Base-by-base conservation (phyloP, 2,329 filamentous ascomycete genomes). In the Pseudopyricularia javanii region DNA sequence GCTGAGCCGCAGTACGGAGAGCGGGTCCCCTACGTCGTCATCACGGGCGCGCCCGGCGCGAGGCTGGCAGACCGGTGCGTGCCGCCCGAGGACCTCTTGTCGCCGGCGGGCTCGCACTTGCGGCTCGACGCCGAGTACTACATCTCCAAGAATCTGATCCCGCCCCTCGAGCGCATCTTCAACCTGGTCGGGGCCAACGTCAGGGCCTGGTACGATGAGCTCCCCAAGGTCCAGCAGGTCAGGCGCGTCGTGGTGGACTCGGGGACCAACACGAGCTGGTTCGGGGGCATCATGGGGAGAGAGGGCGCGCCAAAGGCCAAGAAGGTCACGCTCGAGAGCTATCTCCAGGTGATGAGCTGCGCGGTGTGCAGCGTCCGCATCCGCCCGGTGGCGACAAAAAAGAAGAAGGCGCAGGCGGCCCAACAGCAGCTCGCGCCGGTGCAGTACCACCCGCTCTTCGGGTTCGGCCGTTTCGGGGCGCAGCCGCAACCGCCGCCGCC, bases 51-150 rank as follows among this genome's bases (percentile, higher is more conserved):
- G 0, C 93, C 93, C 0, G 89, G 90, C 0, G 85, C 91, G 7
- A 74, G 89, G 30, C 78, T 98, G 8, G 84, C 90, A 58, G 91
- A 97, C 66, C 86, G 93, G 12, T 95, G 90, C 63, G 87, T 98
- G 0, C 80, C 88, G 32, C 93, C 93, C 0, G 90, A 96, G 60
- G 83, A 84, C 9, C 73, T 97, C 4, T 75, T 97, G 2, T 73
- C 14, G 32, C 48, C 49, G 28, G 52, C 80, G 52, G 88, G 88
- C 58, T 81, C 87, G 22, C 80, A 91, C 60, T 79, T 85, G 50
- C 83, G 89, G 60, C 78, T 98, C 17, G 93, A 98, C 62, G 85
- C 91, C 0, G 90, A 96, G 60, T 98, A 98, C 68, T 98, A 98
- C 71, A 97, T 98, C 61, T 82, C 79, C 17, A 97, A 96, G 71